Evolutionary conservation across 2,329 filamentous ascomycete species (phyloP).

Genomic region (Ophiosphaerella korrae): DNA sequence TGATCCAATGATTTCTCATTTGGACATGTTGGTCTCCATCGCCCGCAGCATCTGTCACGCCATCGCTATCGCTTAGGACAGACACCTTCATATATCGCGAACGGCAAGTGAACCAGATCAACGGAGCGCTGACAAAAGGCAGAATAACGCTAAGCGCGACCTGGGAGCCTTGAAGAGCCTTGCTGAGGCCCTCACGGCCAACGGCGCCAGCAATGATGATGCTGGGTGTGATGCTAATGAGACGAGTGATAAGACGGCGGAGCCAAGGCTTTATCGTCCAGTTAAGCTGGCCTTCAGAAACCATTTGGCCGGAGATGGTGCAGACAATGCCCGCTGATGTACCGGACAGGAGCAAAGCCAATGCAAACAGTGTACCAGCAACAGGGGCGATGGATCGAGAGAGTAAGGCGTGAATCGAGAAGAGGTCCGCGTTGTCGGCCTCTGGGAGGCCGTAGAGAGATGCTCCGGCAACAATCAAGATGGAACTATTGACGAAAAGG

Average conservation of each 20-base stretch:
- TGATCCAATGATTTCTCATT: slow-evolving; percentile 76
- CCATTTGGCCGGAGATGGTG: slow-evolving; percentile 89
- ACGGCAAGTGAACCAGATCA: slow-evolving; percentile 84
- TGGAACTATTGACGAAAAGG: slow-evolving; percentile 81
- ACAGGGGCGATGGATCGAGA: slow-evolving; percentile 70
- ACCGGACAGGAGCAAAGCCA: slow-evolving; percentile 80
- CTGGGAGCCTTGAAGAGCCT: slow-evolving; percentile 76
- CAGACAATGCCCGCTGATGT: slow-evolving; percentile 84
- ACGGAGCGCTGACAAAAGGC: slow-evolving; percentile 80
- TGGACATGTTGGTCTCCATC: slow-evolving; percentile 45
- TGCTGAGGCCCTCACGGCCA: slow-evolving; percentile 70
- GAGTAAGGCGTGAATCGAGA: slow-evolving; percentile 78
- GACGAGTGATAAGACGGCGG: slow-evolving; percentile 75
- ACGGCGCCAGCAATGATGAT: slow-evolving; percentile 84
- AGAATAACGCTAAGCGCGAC: slow-evolving; percentile 79
- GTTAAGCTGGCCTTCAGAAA: slow-evolving; percentile 79
- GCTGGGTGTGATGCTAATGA: slow-evolving; percentile 78
- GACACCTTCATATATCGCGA: slow-evolving; percentile 78
- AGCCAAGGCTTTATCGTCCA: slow-evolving; percentile 80
- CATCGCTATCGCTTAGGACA: slow-evolving; percentile 26
- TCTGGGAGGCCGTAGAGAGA: slow-evolving; percentile 66
- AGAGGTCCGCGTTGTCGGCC: slow-evolving; percentile 75
- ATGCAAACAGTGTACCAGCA: slow-evolving; percentile 82
- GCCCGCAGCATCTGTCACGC: slow-evolving; percentile 3
- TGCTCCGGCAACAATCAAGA: slow-evolving; percentile 80